Percentiles rank a stretch among this genome's conserved stretches.
phyloP scores from a whole-genome alignment of 2,329 filamentous ascomycete genomes.

The Aspergillus oerlinghausenensis region DNA sequence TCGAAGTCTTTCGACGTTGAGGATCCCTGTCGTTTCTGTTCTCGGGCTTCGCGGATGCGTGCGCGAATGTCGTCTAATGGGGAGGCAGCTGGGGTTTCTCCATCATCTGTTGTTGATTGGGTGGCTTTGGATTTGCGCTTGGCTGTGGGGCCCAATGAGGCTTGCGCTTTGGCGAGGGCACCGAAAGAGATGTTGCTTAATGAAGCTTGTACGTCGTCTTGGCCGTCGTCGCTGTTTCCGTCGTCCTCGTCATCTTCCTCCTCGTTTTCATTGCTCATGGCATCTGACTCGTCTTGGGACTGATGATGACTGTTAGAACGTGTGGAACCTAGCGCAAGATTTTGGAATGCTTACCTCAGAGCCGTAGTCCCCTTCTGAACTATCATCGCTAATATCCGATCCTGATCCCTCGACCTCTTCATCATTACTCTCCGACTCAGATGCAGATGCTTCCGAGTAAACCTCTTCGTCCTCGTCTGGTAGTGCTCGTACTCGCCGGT shows the following conservation, averaged over 20 bases:
- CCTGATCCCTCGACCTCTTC: conserved; percentile 11
- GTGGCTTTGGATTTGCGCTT: conserved; percentile 22
- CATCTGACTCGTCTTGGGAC: conserved; percentile 21
- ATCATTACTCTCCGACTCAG: conserved; percentile 16
- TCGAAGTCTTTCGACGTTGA: conserved; percentile 18
- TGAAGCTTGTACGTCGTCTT: conserved; percentile 34
- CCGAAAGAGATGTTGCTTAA: conserved; percentile 74
- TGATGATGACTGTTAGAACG: neutral
- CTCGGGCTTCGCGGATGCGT: conserved; percentile 38
- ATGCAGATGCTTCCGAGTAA: conserved; percentile 25
- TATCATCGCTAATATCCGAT: conserved; percentile 12
- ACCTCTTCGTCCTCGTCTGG: conserved; percentile 41
- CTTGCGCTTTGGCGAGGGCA: conserved; percentile 82
- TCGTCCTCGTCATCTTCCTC: conserved; percentile 37
- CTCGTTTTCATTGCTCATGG: conserved; percentile 37
- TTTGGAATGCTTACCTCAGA: conserved; percentile 3
- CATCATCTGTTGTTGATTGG: conserved; percentile 8
- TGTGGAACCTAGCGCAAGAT: neutral
- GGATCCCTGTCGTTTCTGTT: conserved; percentile 36
- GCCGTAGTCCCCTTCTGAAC: conserved; percentile 7
- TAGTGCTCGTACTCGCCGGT: conserved; percentile 39
- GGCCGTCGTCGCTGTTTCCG: conserved; percentile 28
- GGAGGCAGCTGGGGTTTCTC: conserved; percentile 17
- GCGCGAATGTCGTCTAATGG: conserved; percentile 36
- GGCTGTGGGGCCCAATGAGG: conserved; percentile 51